Evolutionary conservation across 2,329 filamentous ascomycete genomes (phyloP).

Genomic region (Aspergillus ochraceus): DNA sequence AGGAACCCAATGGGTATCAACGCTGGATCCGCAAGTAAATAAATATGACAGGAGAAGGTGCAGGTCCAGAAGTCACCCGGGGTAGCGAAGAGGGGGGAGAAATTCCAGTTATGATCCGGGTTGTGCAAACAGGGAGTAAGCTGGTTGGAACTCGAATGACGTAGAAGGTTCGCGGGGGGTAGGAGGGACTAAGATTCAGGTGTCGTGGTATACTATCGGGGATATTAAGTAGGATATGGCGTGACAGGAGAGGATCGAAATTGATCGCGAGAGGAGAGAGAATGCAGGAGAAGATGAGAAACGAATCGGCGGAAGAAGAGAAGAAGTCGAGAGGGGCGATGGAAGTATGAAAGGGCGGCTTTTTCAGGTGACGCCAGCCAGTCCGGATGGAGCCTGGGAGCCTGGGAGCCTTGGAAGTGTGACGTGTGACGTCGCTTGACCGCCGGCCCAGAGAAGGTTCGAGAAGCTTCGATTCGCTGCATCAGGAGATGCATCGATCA

Average conservation of each 20-base stretch:
- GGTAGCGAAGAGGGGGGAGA: neutral
- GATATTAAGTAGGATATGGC: neutral
- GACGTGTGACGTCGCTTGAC: conserved; percentile 34
- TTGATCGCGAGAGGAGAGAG: neutral
- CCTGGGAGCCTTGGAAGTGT: conserved; percentile 13
- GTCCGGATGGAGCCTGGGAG: conserved; percentile 4
- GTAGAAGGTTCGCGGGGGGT: conserved; percentile 33
- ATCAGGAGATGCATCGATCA: too few species aligned
- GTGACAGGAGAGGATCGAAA: neutral
- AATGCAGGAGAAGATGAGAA: neutral
- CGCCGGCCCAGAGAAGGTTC: conserved; percentile 35
- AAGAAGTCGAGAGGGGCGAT: conserved; percentile 1
- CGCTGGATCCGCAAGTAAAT: neutral
- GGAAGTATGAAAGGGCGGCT: conserved; percentile 8
- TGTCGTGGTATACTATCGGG: too few species aligned
- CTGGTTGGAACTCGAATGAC: conserved; percentile 31
- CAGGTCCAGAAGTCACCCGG: neutral
- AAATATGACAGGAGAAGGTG: neutral
- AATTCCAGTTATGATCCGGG: neutral
- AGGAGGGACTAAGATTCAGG: neutral
- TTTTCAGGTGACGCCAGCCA: conserved; percentile 18
- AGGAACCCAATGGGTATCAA: conserved; percentile 13
- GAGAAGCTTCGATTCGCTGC: conserved; percentile 32
- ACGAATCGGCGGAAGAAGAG: neutral
- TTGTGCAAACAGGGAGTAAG: neutral